phyloP scores from a whole-genome alignment of 2,329 filamentous ascomycete genomes.

The Lachnellula hyalina region DNA sequence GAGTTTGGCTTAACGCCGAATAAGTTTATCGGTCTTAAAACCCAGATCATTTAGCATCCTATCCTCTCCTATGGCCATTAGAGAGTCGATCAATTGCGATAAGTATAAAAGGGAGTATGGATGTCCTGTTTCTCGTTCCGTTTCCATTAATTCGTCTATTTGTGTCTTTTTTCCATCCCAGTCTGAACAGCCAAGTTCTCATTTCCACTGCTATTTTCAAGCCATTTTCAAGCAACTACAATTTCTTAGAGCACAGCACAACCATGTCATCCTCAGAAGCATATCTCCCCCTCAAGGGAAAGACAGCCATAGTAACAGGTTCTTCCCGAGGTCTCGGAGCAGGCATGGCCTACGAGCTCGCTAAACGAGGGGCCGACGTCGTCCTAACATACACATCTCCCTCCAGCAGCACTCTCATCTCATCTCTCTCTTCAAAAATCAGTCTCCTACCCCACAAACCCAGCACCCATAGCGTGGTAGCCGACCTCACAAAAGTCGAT shows the following conservation, averaged over 20 bases:
- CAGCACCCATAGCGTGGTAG: conserved; percentile 56
- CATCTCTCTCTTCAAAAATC: neutral
- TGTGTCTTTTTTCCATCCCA: no score
- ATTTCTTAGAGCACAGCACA: neutral
- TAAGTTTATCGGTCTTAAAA: no score
- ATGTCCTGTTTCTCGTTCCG: no score
- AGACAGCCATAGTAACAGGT: conserved; percentile 15
- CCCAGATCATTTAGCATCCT: no score
- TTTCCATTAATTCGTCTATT: no score
- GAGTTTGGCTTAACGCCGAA: no score
- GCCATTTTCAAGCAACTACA: neutral
- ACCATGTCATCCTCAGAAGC: neutral
- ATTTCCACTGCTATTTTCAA: neutral
- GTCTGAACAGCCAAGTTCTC: no score
- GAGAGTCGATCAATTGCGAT: no score
- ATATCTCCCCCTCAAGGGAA: conserved; percentile 8
- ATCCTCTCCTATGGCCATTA: no score
- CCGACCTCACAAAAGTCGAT: conserved; percentile 58
- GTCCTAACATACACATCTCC: conserved; percentile 3
- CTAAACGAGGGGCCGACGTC: conserved; percentile 15
- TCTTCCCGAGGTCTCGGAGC: conserved; percentile 14
- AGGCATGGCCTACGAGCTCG: conserved; percentile 13
- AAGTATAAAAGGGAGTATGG: no score
- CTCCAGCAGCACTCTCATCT: neutral
- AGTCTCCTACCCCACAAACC: conserved; percentile 46